phyloP scores from a whole-genome alignment of 257 asterid species.

The Nicotiana knightiana region DNA sequence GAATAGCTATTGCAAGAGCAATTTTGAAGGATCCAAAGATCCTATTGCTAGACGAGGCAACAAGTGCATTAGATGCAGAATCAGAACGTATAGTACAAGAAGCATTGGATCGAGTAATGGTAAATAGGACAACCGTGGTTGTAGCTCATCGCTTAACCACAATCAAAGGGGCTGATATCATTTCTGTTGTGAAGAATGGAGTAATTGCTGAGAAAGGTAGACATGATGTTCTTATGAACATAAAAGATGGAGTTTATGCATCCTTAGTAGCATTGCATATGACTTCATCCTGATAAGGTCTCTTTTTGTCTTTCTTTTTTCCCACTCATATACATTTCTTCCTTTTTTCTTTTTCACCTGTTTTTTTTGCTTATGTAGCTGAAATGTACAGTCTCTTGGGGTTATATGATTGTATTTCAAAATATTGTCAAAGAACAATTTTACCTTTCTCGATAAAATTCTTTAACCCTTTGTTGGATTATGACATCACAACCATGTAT shows the following conservation, averaged over 20 bases:
- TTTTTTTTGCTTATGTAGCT: not conserved
- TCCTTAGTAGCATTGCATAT: slow-evolving; percentile 63
- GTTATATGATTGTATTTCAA: not conserved
- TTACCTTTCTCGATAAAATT: not conserved
- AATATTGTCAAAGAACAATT: not conserved
- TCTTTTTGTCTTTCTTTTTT: not conserved
- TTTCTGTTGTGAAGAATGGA: slow-evolving; percentile 74
- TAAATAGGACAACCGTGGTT: slow-evolving; percentile 59
- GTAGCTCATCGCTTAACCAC: slow-evolving; percentile 67
- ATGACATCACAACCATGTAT: not conserved
- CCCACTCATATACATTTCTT: not conserved
- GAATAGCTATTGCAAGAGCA: slow-evolving; percentile 69
- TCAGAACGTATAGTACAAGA: slow-evolving; percentile 70
- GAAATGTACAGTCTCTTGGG: not conserved
- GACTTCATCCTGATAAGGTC: slow-evolving; percentile 17
- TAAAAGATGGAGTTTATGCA: slow-evolving; percentile 53
- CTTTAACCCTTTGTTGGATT: not conserved
- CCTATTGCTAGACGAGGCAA: slow-evolving; percentile 70
- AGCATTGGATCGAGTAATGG: slow-evolving; percentile 63
- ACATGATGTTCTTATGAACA: slow-evolving; percentile 55
- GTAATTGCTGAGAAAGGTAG: slow-evolving; percentile 55
- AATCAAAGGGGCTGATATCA: slow-evolving; percentile 59
- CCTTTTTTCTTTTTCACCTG: not conserved
- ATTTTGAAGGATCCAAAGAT: slow-evolving; percentile 57
- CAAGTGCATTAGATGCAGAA: slow-evolving; percentile 68